phyloP scores from a whole-genome alignment of 495 filamentous ascomycete species.

The Emericellopsis terricola region DNA sequence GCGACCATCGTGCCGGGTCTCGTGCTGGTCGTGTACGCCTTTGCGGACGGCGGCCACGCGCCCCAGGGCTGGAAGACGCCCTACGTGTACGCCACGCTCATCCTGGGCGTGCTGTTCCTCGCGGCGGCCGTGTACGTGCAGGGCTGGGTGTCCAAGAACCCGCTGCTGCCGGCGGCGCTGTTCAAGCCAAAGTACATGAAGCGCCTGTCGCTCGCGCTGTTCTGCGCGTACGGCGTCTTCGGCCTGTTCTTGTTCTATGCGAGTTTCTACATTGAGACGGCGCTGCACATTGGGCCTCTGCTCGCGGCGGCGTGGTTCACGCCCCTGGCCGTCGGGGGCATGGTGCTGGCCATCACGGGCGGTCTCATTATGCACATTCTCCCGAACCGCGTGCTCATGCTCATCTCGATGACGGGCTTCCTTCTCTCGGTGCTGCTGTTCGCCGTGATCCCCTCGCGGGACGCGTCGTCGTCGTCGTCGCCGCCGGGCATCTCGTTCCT shows the following conservation, averaged over 20 bases:
- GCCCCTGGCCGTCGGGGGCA: constrained; percentile 60
- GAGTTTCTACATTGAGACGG: constrained; percentile 53
- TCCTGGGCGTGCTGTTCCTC: constrained; percentile 39
- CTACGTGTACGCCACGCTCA: constrained; percentile 46
- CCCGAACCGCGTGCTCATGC: constrained; percentile 49
- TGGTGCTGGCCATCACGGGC: constrained; percentile 49
- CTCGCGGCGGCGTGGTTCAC: constrained; percentile 62
- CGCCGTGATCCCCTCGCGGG: constrained; percentile 40
- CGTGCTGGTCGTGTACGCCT: constrained; percentile 57
- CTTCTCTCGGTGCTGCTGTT: constrained; percentile 50
- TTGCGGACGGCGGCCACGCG: constrained; percentile 58
- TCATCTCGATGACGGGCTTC: constrained; percentile 48
- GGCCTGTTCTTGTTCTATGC: constrained; percentile 65
- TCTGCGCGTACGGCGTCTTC: constrained; percentile 60
- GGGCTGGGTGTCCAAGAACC: constrained; percentile 53
- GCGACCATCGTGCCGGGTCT: constrained; percentile 45
- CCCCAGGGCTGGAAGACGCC: constrained; percentile 53
- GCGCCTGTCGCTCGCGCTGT: constrained; percentile 44
- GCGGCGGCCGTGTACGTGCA: constrained; percentile 50
- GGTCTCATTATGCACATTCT: constrained; percentile 64
- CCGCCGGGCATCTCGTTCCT: constrained; percentile 26
- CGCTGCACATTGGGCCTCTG: constrained; percentile 47
- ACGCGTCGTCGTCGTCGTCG: not conserved
- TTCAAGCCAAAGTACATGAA: constrained; percentile 60
- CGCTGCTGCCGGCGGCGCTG: constrained; percentile 56